Percentiles rank a stretch among this genome's conserved stretches.
These are phyloP conservation scores for Mortierella sp. DNA, from an alignment of 371 early-diverging fungal genomes.

Conservation along the genomic window DNA sequence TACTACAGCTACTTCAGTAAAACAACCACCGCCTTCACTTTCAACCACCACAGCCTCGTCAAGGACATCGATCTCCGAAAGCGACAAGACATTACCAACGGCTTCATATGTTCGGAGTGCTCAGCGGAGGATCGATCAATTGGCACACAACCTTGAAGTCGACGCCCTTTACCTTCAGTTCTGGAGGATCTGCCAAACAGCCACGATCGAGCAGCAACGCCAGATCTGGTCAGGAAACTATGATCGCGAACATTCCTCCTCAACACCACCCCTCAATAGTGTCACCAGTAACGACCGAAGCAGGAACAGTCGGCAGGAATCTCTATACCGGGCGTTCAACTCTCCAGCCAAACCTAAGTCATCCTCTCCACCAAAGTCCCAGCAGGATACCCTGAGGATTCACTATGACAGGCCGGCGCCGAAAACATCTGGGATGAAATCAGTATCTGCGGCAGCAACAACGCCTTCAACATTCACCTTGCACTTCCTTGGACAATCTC, in stretches of 20 bases:
- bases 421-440: background rate
- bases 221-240: slow-evolving; percentile 37
- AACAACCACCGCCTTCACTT: background rate
- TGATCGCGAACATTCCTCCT: background rate
- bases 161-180: slow-evolving; percentile 43
- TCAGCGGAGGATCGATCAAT: slow-evolving; percentile 21
- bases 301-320: slow-evolving; percentile 12
- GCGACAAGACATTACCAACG: background rate
- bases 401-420: background rate
- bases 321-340: slow-evolving; percentile 44
- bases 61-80: background rate
- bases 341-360: slow-evolving; percentile 15
- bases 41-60: background rate
- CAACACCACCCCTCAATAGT: background rate
- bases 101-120: background rate
- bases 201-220: slow-evolving; percentile 34
- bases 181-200: slow-evolving; percentile 38
- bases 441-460: background rate
- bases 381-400: slow-evolving; percentile 2
- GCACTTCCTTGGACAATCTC: slow-evolving; percentile 29
- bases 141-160: slow-evolving; percentile 21
- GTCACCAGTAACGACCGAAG: background rate
- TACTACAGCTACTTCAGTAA: background rate
- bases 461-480: slow-evolving; percentile 4
- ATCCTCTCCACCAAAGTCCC: slow-evolving; percentile 1